Conservation (phyloP, 768 basidiomycete species). For the Pisolithus orientalis region DNA sequence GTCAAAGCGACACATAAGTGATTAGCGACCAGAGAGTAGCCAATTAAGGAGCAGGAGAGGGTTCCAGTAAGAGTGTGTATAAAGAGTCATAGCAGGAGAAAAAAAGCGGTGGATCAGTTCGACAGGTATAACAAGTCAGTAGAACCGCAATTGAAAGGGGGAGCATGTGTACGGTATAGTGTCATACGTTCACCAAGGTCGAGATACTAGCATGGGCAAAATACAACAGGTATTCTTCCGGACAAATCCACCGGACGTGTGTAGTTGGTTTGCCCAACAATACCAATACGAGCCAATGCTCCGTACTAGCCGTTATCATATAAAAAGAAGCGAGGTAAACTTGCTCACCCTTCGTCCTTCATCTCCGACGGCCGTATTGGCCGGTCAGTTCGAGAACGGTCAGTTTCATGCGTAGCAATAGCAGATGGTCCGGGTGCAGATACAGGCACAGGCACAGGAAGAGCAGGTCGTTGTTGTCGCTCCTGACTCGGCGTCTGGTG, state of each 20-base stretch:
- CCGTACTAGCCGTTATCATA: conserved; percentile 8
- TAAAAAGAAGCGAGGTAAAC: conserved; percentile 10
- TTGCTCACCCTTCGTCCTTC: conserved; percentile 79
- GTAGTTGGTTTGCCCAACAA: not conserved
- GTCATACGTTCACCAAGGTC: conserved; percentile 19
- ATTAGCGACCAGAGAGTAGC: conserved; percentile 29
- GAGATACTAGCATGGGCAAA: conserved; percentile 15
- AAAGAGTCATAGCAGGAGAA: conserved; percentile 19
- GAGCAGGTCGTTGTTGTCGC: conserved; percentile 39
- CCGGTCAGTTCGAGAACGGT: conserved; percentile 36
- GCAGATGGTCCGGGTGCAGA: conserved; percentile 19
- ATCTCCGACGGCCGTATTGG: conserved; percentile 65
- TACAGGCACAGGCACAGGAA: not conserved
- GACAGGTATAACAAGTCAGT: conserved; percentile 11
- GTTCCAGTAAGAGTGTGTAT: conserved; percentile 11
- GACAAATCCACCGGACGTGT: not conserved
- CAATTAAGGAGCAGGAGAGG: conserved; percentile 16
- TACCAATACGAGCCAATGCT: conserved; percentile 5
- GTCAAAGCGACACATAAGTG: conserved; percentile 28
- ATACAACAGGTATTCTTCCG: conserved; percentile 11
- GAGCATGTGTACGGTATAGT: conserved; percentile 10
- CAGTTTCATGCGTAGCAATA: conserved; percentile 32
- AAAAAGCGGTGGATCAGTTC: conserved; percentile 23
- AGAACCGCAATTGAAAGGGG: conserved; percentile 9
- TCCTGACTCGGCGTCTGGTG: conserved; percentile 64